A percentile compares a stretch with the other conserved stretches of the same genome.
Conservation (phyloP, 176 grass and related monocot species). For the Triticum aestivum region IWGSC_CS_RefSeq_v2.1 NC_057814.1:508525821-508526320, state of each 20-base stretch:
- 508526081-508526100: background rate
- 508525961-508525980: background rate
- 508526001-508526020: background rate
- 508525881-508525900: constrained; percentile 47
- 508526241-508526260: constrained; percentile 9
- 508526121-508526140: background rate
- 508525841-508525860: constrained; percentile 9
- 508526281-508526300: constrained; percentile 8
- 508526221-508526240: background rate
- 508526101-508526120: background rate
- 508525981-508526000: background rate
- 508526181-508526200: background rate
- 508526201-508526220: constrained; percentile 4
- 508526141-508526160: background rate
- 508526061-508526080: background rate
- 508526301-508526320: constrained; percentile 29
- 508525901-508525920: constrained; percentile 51
- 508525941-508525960: background rate
- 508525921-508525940: constrained; percentile 68
- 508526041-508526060: background rate
- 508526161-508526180: background rate
- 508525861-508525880: background rate
- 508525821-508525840: background rate
- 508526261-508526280: constrained; percentile 74
- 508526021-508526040: background rate